Base-by-base conservation (phyloP, 177 flowering plant genomes). In the Vitis hybrid region DNA sequence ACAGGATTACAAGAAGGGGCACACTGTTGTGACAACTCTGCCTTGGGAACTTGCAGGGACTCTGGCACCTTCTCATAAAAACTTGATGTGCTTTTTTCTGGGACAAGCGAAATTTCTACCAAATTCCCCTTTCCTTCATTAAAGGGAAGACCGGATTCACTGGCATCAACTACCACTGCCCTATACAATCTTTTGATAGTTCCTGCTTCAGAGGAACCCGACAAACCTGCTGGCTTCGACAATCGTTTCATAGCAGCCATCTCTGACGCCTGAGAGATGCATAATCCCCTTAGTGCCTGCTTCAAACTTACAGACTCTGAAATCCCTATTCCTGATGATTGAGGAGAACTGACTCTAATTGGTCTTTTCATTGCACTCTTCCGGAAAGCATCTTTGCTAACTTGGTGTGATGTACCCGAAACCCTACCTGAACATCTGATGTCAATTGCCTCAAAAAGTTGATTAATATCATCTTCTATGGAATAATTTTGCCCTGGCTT, bases 181-280 rank as follows among this genome's bases (percentile, higher is more conserved):
- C 78, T 84, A 77, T 86, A 86, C 74, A 88, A 72, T 70, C 81
- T 88, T 69, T 87, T 85, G 21, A 85, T 82, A 49, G 84, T 76
- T 71, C 89, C 93, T 18, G 83, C 82, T 70, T 94, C 95, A 3
- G 89, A 83, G 15, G 29, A 39, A 67, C 84, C 68, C 57, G 89
- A 69, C 5, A 71, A 80, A 52, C 83, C 79, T 10, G 74, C 69
- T 59, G 87, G 82, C 70, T 83, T 93, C 33, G 89, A 78, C 57
- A 80, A 65, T 68, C 90, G 79, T 79, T 86, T 85, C 81, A 82
- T 77, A 45, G 97, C 93, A 80, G 99, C 99, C 94, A 93, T 84
- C 61, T 93, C 98, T 14, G 98, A 87, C 39, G 98, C 98, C 75
- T 93, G 98, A 60, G 98, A 89, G 52, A 95, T 88, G 84, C 91